Evolutionary conservation across 2,329 filamentous ascomycete genomes (phyloP).

Genomic region (Pleurostoma richardsiae): DNA sequence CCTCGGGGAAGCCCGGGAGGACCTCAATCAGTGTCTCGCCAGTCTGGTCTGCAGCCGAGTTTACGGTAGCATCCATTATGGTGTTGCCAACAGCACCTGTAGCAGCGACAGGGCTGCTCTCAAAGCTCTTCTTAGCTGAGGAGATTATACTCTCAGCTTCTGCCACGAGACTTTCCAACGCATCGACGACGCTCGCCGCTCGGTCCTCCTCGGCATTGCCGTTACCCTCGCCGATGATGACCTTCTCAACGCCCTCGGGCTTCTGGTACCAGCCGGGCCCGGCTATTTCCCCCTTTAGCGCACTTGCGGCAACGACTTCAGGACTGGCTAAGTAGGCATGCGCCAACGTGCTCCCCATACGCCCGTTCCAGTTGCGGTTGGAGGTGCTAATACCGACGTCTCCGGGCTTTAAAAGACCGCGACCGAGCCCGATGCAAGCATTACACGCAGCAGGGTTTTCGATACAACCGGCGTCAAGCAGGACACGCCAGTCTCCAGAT

Average conservation of each 20-base stretch:
- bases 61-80: constrained; percentile 10
- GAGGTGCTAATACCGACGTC: constrained; percentile 80
- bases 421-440: constrained; percentile 76
- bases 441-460: constrained; percentile 68
- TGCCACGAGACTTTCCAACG: constrained; percentile 64
- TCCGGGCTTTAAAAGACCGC: constrained; percentile 72
- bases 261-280: constrained; percentile 76
- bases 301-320: constrained; percentile 88
- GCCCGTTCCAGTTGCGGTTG: constrained; percentile 88
- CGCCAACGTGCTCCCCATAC: constrained; percentile 77
- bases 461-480: constrained; percentile 70
- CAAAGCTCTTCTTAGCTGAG: constrained; percentile 39
- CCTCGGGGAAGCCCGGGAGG: constrained; percentile 74
- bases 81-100: constrained; percentile 25
- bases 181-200: constrained; percentile 62
- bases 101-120: constrained; percentile 16
- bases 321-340: constrained; percentile 85
- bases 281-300: constrained; percentile 64
- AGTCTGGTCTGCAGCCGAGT: background rate
- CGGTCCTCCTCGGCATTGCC: constrained; percentile 59
- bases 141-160: constrained; percentile 62
- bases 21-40: constrained; percentile 14
- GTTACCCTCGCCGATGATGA: constrained; percentile 66
- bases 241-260: constrained; percentile 62
- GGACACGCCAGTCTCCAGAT: constrained; percentile 76